Evolutionary conservation across 495 filamentous ascomycete species (phyloP), one percentile per base, ranked within the genome.

Genomic region (Podospora anserina): DNA sequence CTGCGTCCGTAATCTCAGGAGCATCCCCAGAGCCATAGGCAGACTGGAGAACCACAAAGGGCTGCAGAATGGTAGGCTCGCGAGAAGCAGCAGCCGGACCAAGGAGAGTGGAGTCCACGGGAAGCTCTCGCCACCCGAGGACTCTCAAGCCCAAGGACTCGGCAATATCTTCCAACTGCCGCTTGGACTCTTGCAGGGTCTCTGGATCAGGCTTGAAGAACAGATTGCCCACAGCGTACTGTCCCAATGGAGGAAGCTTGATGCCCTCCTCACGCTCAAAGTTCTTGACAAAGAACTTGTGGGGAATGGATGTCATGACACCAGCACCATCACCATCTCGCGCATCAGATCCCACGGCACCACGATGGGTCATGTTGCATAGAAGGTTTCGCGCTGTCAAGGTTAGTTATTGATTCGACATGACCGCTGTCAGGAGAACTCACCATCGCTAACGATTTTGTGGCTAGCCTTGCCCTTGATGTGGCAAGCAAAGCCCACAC

Each of bases 311-410:
- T 67, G 95, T 98, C 95, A 99, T 99, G 71, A 98, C 94, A 84
- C 95, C 95, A 69, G 95, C 95, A 78, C 95, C 95, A 74, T 99
- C 95, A 72, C 95, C 95, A 79, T 99, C 95, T 80, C 95, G 91
- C 66, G 92, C 93, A 84, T 99, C 95, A 13, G 95, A 98, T 67
- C 95, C 95, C 74, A 99, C 95, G 66, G 95, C 95, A 82, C 95
- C 95, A 77, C 95, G 90, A 83, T 99, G 95, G 86, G 95, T 98
- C 95, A 99, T 99, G 85, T 99, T 99, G 83, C 96, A 99, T 66
- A 99, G 88, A 57, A 99, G 86, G 78, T 93, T 94, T 69, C 92
- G 90, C 64, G 95, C 93, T 96, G 74, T 19, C 19, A 13, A 11
- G 7, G 68, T 73, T 66, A 74, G 49, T 20, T 56, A 27, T 26